These are phyloP conservation scores for Neocatenulostroma microsporum DNA, from an alignment of 2,329 filamentous ascomycete genomes.

Conservation along the genomic window DNA sequence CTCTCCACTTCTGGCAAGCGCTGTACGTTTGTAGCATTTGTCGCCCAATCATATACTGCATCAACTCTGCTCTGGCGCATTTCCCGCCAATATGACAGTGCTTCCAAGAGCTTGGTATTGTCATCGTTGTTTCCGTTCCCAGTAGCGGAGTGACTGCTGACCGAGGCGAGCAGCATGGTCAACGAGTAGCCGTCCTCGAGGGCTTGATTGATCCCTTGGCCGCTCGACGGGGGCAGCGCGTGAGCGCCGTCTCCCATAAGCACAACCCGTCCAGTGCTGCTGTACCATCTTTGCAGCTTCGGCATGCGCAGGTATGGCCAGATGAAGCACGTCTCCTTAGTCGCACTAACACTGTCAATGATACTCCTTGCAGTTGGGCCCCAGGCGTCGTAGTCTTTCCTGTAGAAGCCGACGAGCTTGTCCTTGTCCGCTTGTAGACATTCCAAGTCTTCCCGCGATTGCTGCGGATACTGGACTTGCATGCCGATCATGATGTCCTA, in stretches of 20 bases:
- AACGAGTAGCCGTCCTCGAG: slow-evolving; percentile 49
- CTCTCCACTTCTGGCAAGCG: slow-evolving; percentile 19
- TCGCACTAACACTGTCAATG: slow-evolving; percentile 13
- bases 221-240: slow-evolving; percentile 43
- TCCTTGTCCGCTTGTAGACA: slow-evolving; percentile 26
- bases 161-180: slow-evolving; percentile 29
- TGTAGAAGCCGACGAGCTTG: slow-evolving; percentile 11
- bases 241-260: slow-evolving; percentile 53
- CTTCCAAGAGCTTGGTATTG: slow-evolving; percentile 7
- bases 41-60: slow-evolving; percentile 16
- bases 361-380: slow-evolving; percentile 16
- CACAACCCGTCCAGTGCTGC: slow-evolving; percentile 38
- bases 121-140: no score
- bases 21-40: slow-evolving; percentile 15
- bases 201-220: slow-evolving; percentile 50
- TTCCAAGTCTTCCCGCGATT: slow-evolving; percentile 29
- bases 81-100: slow-evolving; percentile 16
- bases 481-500: slow-evolving; percentile 31
- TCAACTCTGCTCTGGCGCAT: slow-evolving; percentile 19
- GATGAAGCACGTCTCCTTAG: slow-evolving; percentile 15
- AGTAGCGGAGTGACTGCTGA: background rate
- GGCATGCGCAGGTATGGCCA: slow-evolving; percentile 26
- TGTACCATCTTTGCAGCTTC: slow-evolving; percentile 41
- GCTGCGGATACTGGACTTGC: slow-evolving; percentile 28
- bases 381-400: slow-evolving; percentile 13